phyloP scores from a whole-genome alignment of 805 yeast genomes.

The Jamesozyma piceae region DNA sequence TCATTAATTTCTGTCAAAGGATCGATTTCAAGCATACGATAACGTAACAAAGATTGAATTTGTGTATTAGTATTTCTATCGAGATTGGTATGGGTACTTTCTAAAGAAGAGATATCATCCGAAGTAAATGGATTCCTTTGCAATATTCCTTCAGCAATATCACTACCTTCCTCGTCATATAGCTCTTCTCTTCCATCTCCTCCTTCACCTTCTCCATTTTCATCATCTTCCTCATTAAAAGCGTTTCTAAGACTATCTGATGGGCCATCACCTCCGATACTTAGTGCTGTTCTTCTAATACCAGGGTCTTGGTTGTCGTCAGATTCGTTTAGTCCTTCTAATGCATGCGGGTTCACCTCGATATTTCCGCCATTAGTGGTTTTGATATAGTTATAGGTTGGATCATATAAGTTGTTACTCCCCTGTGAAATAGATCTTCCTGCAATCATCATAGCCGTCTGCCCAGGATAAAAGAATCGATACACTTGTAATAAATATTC shows the following conservation, averaged over 20 bases:
- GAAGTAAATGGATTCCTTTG: neutral
- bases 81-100: neutral
- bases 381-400: neutral
- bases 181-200: neutral
- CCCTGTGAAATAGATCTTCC: neutral
- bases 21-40: neutral
- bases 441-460: neutral
- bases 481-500: conserved; percentile 26
- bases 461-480: conserved; percentile 24
- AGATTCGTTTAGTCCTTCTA: neutral
- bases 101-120: neutral
- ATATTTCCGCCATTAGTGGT: neutral
- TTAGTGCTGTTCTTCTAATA: too few species aligned
- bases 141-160: neutral
- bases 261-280: too few species aligned
- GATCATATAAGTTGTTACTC: neutral
- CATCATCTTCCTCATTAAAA: too few species aligned
- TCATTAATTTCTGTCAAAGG: neutral
- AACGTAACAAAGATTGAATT: neutral
- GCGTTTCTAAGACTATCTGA: too few species aligned
- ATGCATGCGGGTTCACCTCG: neutral
- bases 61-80: neutral
- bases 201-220: neutral
- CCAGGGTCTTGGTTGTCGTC: too few species aligned
- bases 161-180: too few species aligned